Base-by-base conservation (phyloP, 805 yeast species). In the Sugiyamaella valdiviana region DNA sequence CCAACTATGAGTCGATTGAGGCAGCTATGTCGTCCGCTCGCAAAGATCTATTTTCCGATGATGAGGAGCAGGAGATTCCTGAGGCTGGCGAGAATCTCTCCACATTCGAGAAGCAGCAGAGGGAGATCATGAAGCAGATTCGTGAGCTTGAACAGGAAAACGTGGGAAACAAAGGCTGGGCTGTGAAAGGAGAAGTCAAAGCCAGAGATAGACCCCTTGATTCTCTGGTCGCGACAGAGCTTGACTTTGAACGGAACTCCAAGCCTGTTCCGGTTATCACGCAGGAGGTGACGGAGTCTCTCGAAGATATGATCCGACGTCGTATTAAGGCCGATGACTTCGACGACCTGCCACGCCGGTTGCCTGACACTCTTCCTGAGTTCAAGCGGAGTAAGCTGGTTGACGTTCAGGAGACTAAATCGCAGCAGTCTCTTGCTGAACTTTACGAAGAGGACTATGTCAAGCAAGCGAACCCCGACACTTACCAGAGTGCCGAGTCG, bases 261-360 rank as follows among this genome's bases (percentile, higher is more conserved):
- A 91, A 91, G 60, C 96, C 99, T 0, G 97, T 89, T 3, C 99
- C 99, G 0, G 89, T 90, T 5, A 86, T 90, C 48, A 93, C 99
- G 0, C 80, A 80, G 57, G 96, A 90, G 55, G 77, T 84, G 9
- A 88, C 98, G 0, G 95, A 86, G 57, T 71, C 85, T 1, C 67
- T 91, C 19, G 99, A 93, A 63, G 97, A 91, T 45, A 71, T 93
- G 69, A 91, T 91, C 59, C 77, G 87, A 64, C 77, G 86, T 58
- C 79, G 98, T 63, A 83, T 93, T 57, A 75, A 77, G 59, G 81
- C 76, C 51, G 79, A 60, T 36, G 81, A 84, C 52, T 91, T 89
- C 64, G 95, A 91, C 63, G 98, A 91, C 60, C 68, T 91, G 41
- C 85, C 86, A 35, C 82, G 82, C 62, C 74, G 95, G 51, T 69